Evolutionary conservation across 1,139 yeast genomes (phyloP), one percentile per base, ranked within the genome.

Genomic region (Candida albicans): DNA sequence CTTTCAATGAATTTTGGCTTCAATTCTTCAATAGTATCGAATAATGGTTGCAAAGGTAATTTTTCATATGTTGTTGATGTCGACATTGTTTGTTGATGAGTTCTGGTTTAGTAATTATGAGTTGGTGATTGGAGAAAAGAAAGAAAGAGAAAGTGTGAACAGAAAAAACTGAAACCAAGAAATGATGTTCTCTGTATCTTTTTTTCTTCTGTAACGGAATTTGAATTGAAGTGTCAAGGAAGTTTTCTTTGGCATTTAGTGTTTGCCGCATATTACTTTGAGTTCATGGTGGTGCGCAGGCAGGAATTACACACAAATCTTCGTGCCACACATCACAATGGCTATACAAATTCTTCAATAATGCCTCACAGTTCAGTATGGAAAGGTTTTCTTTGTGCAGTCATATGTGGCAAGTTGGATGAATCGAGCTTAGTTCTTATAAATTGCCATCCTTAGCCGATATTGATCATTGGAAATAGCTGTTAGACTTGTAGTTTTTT

Each of bases 1-100:
- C 95, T 74, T 47, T 78, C 71, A 52, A 87, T 80, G 69, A 83
- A 86, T 47, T 73, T 67, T 2, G 89, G 87, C 61, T 84, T 81
- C 60, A 84, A 75, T 57, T 81, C 86, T 53, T 84, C 88, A 55
- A 87, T 82, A 57, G 82, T 80, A 33, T 68, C 64, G 62, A 82
- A 84, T 50, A 73, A 65, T 18, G 75, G 72, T 42, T 73, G 70
- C 48, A 74, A 65, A 37, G 70, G 70, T 49, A 73, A 64, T 51
- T 71, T 70, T 37, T 67, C 71, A 58, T 67, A 67, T 32, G 70
- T 36, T 10, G 37, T 40, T 15, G 49, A 35, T 37, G 37, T 29
- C 14, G 35, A 30, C 39, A 37, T 37, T 36, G 8, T 3, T 7
- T 8, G 30, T 25, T 26, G 18, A 32, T 33, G 35, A n/a, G n/a